A percentile compares a stretch with the other conserved stretches of the same genome.
Conservation (phyloP, 2,329 filamentous ascomycete species). For the Botryotinia narcissicola region DNA sequence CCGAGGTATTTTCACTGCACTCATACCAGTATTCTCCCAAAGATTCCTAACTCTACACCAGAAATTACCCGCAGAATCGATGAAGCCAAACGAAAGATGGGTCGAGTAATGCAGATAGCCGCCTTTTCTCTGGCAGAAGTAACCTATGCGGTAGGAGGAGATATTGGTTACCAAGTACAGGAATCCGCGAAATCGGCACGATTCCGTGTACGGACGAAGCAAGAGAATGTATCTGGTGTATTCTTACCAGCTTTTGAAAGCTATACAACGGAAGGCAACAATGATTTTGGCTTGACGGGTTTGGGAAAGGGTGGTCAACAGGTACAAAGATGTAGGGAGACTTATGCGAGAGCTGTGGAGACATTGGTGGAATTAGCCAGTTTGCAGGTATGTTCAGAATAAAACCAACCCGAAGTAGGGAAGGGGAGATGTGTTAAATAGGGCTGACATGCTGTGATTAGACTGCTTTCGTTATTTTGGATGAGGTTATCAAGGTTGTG, state of each 20-base stretch:
- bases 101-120: conserved; percentile 97
- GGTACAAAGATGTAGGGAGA: conserved; percentile 91
- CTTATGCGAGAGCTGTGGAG: conserved; percentile 92
- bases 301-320: conserved; percentile 97
- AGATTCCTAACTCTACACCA: conserved; percentile 40
- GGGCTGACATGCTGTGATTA: conserved; percentile 36
- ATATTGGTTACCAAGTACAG: conserved; percentile 95
- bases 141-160: conserved; percentile 91
- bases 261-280: conserved; percentile 82
- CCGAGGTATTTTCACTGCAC: conserved; percentile 60
- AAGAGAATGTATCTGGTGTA: conserved; percentile 98
- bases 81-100: conserved; percentile 99
- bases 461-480: conserved; percentile 96
- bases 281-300: conserved; percentile 94
- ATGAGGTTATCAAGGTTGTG: conserved; percentile 99
- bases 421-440: not conserved
- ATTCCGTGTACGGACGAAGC: conserved; percentile 89
- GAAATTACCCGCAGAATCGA: conserved; percentile 97
- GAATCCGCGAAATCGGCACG: conserved; percentile 91
- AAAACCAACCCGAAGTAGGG: conserved; percentile 17
- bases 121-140: conserved; percentile 97
- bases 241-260: conserved; percentile 91
- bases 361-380: conserved; percentile 93
- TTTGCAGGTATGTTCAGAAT: conserved; percentile 59
- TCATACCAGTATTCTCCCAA: not conserved